Conservation (phyloP, 2,329 filamentous ascomycete genomes). For the Domatiomyces globalis region DNA sequence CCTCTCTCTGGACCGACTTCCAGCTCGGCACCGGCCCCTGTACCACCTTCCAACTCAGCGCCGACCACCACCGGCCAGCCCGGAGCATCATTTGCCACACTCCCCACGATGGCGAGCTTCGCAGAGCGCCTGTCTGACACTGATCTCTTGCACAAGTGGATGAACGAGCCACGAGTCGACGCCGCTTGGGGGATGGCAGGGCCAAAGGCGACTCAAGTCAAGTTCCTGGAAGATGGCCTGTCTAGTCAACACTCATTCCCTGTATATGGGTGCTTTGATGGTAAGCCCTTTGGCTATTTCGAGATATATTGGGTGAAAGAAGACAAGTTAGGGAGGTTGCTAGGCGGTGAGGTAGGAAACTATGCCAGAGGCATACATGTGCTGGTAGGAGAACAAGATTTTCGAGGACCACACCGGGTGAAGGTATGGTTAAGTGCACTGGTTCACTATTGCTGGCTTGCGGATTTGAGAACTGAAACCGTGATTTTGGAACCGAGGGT, state of each 20-base stretch:
- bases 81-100: conserved; percentile 20
- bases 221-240: conserved; percentile 55
- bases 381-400: conserved; percentile 83
- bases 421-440: conserved; percentile 69
- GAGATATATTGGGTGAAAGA: conserved; percentile 98
- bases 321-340: conserved; percentile 57
- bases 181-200: conserved; percentile 67
- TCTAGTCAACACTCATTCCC: conserved; percentile 67
- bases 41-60: conserved; percentile 1
- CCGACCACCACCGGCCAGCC: conserved; percentile 10
- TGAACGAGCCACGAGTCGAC: conserved; percentile 69
- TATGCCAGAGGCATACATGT: conserved; percentile 84
- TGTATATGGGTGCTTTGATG: conserved; percentile 85
- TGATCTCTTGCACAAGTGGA: conserved; percentile 70
- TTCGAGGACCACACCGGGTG: conserved; percentile 62
- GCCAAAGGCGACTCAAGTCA: conserved; percentile 42
- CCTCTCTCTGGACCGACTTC: conserved; percentile 48
- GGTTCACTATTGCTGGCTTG: conserved; percentile 70
- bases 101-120: conserved; percentile 27
- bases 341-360: conserved; percentile 53
- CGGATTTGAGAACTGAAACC: conserved; percentile 66
- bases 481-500: conserved; percentile 80
- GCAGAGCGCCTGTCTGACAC: conserved; percentile 41
- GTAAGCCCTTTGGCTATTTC: conserved; percentile 90
- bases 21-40: conserved; percentile 13